Conservation (phyloP, 257 asterid species). For the Nicotiana noctiflora region DNA sequence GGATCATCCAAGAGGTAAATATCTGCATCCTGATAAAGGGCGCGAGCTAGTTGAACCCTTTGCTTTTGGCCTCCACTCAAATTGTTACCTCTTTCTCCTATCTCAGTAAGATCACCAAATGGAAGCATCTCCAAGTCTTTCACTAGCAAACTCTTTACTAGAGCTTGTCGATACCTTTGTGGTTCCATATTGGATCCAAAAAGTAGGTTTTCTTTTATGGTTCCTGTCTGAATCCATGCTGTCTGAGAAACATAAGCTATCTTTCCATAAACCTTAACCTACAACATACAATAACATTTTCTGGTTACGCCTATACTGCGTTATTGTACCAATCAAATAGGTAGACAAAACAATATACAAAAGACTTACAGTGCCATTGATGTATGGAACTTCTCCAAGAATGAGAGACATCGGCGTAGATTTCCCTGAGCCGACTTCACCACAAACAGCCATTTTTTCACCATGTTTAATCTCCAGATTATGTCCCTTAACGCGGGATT, state of each 20-base stretch:
- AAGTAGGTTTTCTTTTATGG: constrained; percentile 68
- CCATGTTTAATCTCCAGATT: constrained; percentile 44
- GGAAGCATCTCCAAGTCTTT: constrained; percentile 85
- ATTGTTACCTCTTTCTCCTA: constrained; percentile 93
- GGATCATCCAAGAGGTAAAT: constrained; percentile 91
- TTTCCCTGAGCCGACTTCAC: constrained; percentile 95
- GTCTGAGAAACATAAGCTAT: constrained; percentile 91
- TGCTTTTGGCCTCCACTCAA: constrained; percentile 96
- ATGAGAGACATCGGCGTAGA: constrained; percentile 73
- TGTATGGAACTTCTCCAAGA: constrained; percentile 81
- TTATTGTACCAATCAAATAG: neutral
- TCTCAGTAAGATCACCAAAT: constrained; percentile 86
- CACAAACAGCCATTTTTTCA: constrained; percentile 86
- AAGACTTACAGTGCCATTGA: constrained; percentile 66
- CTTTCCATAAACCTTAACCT: constrained; percentile 65
- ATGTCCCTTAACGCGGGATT: constrained; percentile 43
- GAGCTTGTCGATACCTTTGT: constrained; percentile 54
- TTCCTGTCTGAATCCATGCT: constrained; percentile 97
- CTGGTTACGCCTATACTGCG: neutral
- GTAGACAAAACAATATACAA: neutral
- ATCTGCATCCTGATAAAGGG: constrained; percentile 80
- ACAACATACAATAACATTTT: constrained; percentile 2
- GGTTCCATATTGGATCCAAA: constrained; percentile 62
- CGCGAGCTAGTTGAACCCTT: constrained; percentile 90
- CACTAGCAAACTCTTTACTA: constrained; percentile 64